Evolutionary conservation across 345 rosid genomes (phyloP).

Genomic region (Orychophragmus violaceus): DNA sequence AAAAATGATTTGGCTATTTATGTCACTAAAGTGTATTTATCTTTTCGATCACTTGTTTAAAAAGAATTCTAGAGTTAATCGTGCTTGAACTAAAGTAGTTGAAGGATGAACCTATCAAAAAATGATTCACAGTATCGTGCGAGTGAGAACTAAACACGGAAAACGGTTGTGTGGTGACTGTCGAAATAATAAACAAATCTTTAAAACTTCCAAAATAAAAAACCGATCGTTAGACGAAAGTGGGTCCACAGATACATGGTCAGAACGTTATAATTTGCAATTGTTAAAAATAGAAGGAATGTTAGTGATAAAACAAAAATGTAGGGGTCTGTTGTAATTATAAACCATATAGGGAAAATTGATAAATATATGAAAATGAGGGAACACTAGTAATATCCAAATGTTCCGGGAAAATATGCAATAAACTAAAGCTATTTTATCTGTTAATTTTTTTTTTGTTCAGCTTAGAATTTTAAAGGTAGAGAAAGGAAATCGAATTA

Average conservation of each 20-base stretch:
- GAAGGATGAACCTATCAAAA: too few species aligned
- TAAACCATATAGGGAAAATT: background rate
- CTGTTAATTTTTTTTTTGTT: background rate
- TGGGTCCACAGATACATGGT: background rate
- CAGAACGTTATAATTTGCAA: background rate
- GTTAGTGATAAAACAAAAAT: background rate
- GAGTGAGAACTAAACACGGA: too few species aligned
- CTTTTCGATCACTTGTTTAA: too few species aligned
- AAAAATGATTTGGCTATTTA: too few species aligned
- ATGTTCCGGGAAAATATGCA: background rate
- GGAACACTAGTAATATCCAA: background rate
- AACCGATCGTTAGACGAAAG: too few species aligned
- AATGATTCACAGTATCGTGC: too few species aligned
- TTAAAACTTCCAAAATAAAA: too few species aligned
- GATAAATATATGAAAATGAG: background rate
- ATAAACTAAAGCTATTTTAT: background rate
- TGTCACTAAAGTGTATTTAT: too few species aligned
- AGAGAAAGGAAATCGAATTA: slow-evolving; percentile 11
- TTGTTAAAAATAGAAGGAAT: background rate
- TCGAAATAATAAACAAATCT: too few species aligned
- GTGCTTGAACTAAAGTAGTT: too few species aligned
- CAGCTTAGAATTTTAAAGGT: background rate
- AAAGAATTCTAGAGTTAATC: too few species aligned
- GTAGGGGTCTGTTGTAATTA: background rate
- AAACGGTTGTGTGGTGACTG: too few species aligned